Base-by-base conservation (phyloP, 257 asterid genomes). In the Rubia yunnanensis region DNA sequence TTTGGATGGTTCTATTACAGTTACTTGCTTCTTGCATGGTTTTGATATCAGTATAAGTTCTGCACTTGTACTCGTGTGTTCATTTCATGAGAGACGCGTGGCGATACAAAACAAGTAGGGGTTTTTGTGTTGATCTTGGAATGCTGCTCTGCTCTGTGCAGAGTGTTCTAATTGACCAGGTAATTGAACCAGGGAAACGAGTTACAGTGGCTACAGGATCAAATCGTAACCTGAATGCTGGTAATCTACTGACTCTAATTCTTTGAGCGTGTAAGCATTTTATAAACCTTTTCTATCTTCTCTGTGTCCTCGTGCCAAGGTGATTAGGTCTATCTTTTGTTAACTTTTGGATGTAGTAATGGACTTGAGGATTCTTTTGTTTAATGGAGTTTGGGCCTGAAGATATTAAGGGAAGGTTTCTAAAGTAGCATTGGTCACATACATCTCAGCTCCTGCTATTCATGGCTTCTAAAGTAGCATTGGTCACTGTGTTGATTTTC, bases 181-280 rank as follows among this genome's bases (percentile, higher is more conserved):
- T 71, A 60, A 76, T 83, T 64, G 91, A 84, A 71, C 92, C 95
- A 35, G 99, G 99, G 39, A 81, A 15, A 80, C 85, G 99, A 80
- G 97, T 90, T 39, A 94, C 99, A 17, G 97, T 94, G 63, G 89
- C 89, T 48, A 90, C 86, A 96, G 96, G 97, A 68, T 72, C 83
- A 52, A 75, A 86, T 50, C 94, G 95, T 66, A 78, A 80, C 67
- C 80, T 86, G 39, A 91, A 83, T 73, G 66, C 85, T 74, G 94
- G 99, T 92, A 67, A 61, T 74, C 72, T 44, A 30, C 68, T 66
- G 53, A 10, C 27, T 67, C 22, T 26, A n/a, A 24, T 41, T 17
- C 20, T 44, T 14, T 69, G 56, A 28, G 46, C 14, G 39, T 35
- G 31, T 52, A 4, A 48, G 32, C 61, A 24, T 26, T 32, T 14